Evolutionary conservation across 2,329 filamentous ascomycete species (phyloP).

Genomic region (Trichoderma guizhouense): DNA sequence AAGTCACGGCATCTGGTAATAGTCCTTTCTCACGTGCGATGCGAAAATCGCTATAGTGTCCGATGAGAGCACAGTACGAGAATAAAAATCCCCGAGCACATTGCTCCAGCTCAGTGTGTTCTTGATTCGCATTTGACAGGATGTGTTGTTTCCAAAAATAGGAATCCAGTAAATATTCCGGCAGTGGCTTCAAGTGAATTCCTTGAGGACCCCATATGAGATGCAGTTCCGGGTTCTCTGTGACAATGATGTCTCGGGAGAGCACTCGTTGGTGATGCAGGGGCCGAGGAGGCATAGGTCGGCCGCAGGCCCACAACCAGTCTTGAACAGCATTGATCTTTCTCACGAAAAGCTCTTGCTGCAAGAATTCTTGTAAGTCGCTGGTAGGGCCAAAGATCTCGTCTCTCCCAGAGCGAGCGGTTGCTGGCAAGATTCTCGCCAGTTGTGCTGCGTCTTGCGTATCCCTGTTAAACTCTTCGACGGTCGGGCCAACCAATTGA

Average conservation of each 20-base stretch:
- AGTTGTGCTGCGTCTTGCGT: constrained; percentile 14
- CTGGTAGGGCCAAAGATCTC: constrained; percentile 27
- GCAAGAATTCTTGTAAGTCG: constrained; percentile 24
- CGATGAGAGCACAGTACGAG: constrained; percentile 38
- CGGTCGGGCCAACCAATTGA: background rate
- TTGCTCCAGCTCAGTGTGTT: background rate
- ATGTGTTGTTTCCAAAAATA: constrained; percentile 36
- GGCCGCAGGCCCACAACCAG: constrained; percentile 32
- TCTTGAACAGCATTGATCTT: constrained; percentile 30
- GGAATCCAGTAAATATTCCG: constrained; percentile 37
- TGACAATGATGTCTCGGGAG: constrained; percentile 34
- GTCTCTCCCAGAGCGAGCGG: constrained; percentile 29
- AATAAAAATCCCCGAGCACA: constrained; percentile 38
- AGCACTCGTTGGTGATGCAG: constrained; percentile 37
- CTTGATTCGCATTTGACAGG: background rate
- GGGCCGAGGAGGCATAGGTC: constrained; percentile 37
- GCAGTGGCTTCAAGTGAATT: constrained; percentile 40
- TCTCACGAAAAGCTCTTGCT: constrained; percentile 31
- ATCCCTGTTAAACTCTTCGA: background rate
- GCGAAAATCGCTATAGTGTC: constrained; percentile 38
- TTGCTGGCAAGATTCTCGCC: constrained; percentile 28
- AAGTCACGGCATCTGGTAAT: constrained; percentile 31
- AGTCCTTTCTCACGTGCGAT: constrained; percentile 35
- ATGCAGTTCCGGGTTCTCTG: constrained; percentile 38
- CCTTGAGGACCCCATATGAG: constrained; percentile 38